Conservation (phyloP, 2,329 filamentous ascomycete genomes). For the Scedosporium aurantiacum region DNA sequence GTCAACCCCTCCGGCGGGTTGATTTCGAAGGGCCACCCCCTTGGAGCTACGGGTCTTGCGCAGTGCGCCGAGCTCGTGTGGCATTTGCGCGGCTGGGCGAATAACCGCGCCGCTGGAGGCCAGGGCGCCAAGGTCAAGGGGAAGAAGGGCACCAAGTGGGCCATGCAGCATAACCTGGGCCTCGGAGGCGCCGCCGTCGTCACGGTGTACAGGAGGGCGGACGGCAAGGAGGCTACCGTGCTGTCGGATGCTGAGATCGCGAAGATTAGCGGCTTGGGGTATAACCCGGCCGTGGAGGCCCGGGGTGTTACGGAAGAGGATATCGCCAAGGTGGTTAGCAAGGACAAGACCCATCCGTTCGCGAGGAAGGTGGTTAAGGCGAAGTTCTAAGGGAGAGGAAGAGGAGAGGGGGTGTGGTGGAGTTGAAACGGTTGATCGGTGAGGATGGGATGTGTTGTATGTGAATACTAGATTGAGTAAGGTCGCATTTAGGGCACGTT, state of each 20-base stretch:
- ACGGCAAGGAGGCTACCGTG: constrained; percentile 53
- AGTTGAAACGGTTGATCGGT: not conserved
- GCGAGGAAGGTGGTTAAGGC: constrained; percentile 53
- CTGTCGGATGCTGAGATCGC: constrained; percentile 55
- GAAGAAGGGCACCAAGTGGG: constrained; percentile 50
- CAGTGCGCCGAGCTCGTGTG: constrained; percentile 93
- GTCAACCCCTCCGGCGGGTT: constrained; percentile 91
- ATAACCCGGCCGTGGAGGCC: constrained; percentile 84
- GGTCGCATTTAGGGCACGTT: no score
- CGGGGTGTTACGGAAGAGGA: constrained; percentile 78
- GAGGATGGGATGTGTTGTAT: not conserved
- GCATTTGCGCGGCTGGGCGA: constrained; percentile 93
- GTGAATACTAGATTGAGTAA: not conserved
- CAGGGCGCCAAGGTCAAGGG: not conserved
- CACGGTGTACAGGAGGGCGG: constrained; percentile 76
- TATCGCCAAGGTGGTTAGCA: constrained; percentile 60
- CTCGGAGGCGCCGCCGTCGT: constrained; percentile 85
- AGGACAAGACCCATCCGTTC: constrained; percentile 54
- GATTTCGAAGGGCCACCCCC: constrained; percentile 91
- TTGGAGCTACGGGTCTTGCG: constrained; percentile 87
- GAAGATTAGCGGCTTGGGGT: constrained; percentile 60
- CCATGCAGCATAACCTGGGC: constrained; percentile 87
- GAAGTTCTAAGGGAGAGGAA: not conserved
- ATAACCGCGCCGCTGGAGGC: constrained; percentile 58
- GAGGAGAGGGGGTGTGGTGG: not conserved